phyloP scores from a whole-genome alignment of 441 rosid genomes.

The Populus trichocarpa region DNA sequence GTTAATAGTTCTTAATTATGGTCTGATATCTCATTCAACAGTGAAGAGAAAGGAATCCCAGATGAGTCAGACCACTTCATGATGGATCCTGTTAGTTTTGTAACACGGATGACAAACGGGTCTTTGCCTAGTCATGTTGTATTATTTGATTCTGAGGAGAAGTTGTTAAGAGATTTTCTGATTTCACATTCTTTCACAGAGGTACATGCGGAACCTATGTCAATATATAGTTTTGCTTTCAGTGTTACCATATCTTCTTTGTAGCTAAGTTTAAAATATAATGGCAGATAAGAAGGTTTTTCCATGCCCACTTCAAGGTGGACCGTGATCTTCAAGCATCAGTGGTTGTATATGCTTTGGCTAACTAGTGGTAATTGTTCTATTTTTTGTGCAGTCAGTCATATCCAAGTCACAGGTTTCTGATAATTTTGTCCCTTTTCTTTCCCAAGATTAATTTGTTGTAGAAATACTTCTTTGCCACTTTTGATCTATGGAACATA shows the following conservation, averaged over 20 bases:
- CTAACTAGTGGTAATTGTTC: conserved; percentile 6
- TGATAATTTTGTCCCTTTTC: background rate
- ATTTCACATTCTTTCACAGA: conserved; percentile 46
- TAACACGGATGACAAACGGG: conserved; percentile 55
- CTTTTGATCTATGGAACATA: background rate
- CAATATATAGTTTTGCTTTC: conserved; percentile 1
- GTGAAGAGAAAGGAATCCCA: conserved; percentile 54
- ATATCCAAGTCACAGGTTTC: background rate
- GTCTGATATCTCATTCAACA: conserved; percentile 26
- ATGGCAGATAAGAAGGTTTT: conserved; percentile 58
- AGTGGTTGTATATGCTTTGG: conserved; percentile 51
- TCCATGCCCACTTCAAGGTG: conserved; percentile 89
- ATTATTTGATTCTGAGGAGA: no score
- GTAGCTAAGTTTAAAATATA: no score
- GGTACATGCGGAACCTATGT: no score
- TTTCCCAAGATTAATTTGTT: background rate
- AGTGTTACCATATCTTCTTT: no score
- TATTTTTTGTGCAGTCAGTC: background rate
- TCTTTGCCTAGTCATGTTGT: conserved; percentile 63
- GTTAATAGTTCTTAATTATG: conserved; percentile 10
- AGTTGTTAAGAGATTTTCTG: no score
- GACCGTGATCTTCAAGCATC: conserved; percentile 85
- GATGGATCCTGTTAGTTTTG: conserved; percentile 63
- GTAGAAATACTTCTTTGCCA: background rate
- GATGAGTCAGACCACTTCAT: conserved; percentile 73